Evolutionary conservation across 805 yeast genomes (phyloP).

Genomic region (Yarrowia divulgata): DNA sequence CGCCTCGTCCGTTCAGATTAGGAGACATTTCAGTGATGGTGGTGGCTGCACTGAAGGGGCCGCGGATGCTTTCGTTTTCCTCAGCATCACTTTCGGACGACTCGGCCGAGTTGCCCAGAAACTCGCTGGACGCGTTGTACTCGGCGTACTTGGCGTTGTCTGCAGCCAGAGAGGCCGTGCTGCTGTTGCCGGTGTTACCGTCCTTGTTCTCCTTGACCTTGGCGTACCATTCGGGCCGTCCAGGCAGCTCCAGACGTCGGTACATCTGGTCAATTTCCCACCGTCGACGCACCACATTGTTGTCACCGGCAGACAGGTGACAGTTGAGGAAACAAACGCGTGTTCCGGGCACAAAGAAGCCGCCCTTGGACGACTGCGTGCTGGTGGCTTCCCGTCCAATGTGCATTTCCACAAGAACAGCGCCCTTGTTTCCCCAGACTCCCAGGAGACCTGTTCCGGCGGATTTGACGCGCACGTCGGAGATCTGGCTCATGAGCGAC

Average conservation of each 20-base stretch:
- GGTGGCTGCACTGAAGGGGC: constrained; percentile 14
- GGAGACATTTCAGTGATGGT: constrained; percentile 33
- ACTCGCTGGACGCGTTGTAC: constrained; percentile 31
- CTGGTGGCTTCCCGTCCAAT: constrained; percentile 52
- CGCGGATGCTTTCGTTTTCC: constrained; percentile 10
- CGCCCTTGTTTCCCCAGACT: constrained; percentile 69
- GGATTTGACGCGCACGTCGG: constrained; percentile 53
- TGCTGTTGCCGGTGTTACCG: not conserved
- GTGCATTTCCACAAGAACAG: constrained; percentile 56
- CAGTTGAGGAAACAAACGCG: constrained; percentile 56
- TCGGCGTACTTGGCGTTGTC: constrained; percentile 15
- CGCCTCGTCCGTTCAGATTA: constrained; percentile 8
- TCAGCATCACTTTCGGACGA: constrained; percentile 11
- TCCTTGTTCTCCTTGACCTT: constrained; percentile 16
- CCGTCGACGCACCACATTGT: constrained; percentile 53
- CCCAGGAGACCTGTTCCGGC: constrained; percentile 66
- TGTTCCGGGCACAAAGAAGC: constrained; percentile 45
- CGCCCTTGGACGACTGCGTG: constrained; percentile 41
- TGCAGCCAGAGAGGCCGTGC: not conserved
- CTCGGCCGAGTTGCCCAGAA: constrained; percentile 12
- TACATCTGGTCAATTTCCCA: constrained; percentile 55
- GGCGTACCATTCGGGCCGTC: constrained; percentile 32
- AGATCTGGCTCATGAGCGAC: constrained; percentile 52
- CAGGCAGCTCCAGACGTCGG: constrained; percentile 34
- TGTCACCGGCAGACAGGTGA: constrained; percentile 63